Evolutionary conservation across 768 basidiomycete genomes (phyloP), one percentile per base, ranked within the genome.

Genomic region (Macrolepiota albuminosa): DNA sequence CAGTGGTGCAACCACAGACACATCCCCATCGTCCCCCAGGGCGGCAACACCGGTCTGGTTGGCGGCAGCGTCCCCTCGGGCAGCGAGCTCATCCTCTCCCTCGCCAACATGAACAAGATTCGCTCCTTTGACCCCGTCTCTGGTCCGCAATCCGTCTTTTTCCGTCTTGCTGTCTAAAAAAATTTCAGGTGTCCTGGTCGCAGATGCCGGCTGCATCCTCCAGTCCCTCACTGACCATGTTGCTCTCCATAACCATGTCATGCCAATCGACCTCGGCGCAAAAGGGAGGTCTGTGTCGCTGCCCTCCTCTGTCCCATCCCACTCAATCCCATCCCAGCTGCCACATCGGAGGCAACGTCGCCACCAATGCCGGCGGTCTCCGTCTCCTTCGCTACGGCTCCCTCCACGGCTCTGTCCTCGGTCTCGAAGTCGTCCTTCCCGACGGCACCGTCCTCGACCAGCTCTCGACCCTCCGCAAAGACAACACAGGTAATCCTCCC

Each of bases 361-460:
- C 97, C 1, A 98, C 97, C 5, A 99, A 99, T 69, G 97, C 97
- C 31, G 97, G 97, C 21, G 97, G 97, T n/a, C 81, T 99, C 8
- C 85, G 97, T 2, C 81, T 99, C 26, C 75, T 99, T 45, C 85
- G 97, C 26, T 99, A 98, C 68, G 97, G 97, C 49, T 94, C 93
- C 42, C 78, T 99, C 5, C 97, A 96, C 69, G 97, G 97, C 21
- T 88, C 88, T 13, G 96, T 98, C 2, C 83, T 99, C 3, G 97
- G 97, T 21, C 79, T 99, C 14, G 97, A 99, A 71, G 94, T 95
- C 24, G 97, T 98, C 10, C 78, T 98, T 21, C 91, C 97, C 3
- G 93, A 98, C 67, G 96, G 94, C 31, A 93, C 92, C 29, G 81
- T 99, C 54, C 82, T 98, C 61, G 87, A 96, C 68, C 88, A 92